phyloP scores from a whole-genome alignment of 305 asterid species.

The Fraxinus paxiana region DNA sequence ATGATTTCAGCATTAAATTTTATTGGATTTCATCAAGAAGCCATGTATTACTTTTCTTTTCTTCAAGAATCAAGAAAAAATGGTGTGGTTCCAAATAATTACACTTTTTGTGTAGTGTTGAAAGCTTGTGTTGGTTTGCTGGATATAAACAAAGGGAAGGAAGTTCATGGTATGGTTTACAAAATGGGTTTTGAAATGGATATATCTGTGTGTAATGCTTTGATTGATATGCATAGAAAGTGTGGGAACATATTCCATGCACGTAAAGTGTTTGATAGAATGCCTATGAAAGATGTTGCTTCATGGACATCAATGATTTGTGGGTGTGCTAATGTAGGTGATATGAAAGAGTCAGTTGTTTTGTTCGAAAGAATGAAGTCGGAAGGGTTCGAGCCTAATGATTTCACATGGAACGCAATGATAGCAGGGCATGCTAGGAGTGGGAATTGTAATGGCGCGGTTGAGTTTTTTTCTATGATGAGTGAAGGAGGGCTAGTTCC shows the following conservation, averaged over 20 bases:
- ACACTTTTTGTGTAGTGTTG: not conserved
- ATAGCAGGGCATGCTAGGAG: not conserved
- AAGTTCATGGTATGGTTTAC: not conserved
- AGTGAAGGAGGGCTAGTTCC: constrained; percentile 40
- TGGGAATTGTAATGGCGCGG: constrained; percentile 35
- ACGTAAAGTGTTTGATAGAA: not conserved
- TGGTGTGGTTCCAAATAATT: not conserved
- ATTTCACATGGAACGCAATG: not conserved
- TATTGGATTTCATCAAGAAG: constrained; percentile 24
- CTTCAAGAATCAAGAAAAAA: not conserved
- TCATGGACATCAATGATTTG: not conserved
- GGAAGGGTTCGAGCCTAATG: not conserved
- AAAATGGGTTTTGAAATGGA: not conserved
- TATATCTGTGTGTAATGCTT: not conserved
- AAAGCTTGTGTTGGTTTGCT: not conserved
- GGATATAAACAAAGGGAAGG: not conserved
- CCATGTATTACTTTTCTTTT: not conserved
- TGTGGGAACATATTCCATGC: not conserved
- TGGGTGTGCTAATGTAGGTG: not conserved
- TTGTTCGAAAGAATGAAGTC: not conserved
- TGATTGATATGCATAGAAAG: not conserved
- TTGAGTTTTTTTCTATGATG: constrained; percentile 42
- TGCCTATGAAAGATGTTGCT: not conserved
- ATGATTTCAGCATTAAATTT: constrained; percentile 42
- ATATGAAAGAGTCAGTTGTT: not conserved